Evolutionary conservation across 75 land plant genomes (phyloP), one percentile per base, ranked within the genome.

Genomic region (Pseudotsuga menziesii): DNA sequence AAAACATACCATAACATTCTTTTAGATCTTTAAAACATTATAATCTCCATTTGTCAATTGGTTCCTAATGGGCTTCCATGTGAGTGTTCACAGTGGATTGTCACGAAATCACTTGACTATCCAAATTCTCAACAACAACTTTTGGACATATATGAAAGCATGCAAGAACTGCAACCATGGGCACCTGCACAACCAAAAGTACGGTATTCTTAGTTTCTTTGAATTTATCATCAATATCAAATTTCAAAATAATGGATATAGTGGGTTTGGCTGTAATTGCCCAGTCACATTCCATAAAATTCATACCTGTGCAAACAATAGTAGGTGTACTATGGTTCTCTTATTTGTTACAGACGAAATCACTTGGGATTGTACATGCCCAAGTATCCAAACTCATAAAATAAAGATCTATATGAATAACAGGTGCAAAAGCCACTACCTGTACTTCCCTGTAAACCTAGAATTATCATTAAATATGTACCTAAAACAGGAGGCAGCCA

Each of bases 101-200:
- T 84, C 16, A 82, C 84, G 22, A 57, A 61, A 4, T 66, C 75
- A 26, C 35, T 84, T 59, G 85, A 84, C 64, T 77, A 76, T 5
- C 57, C 85, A 7, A 82, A 26, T 14, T 36, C 44, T 32, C 79
- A 84, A 58, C 54, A 44, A 54, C 56, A 81, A n/a, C n/a, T 84
- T n/a, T 29, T 84, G 39, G 72, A 73, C 75, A n/a, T 84, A 3
- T 84, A 77, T 54, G 55, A 58, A 27, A 77, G 70, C 5, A 22
- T 82, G 71, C 85, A 84, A 60, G 77, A 84, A 22, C 29, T 76
- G 44, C 61, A 79, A 52, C 16, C 67, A 13, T 84, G 85, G 85
- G 72, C 79, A 22, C 85, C 85, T 52, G 60, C 85, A 70, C 85
- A 84, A 73, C 85, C 84, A 52, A 77, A 82, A 79, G 84, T 82